A percentile compares a stretch with the other conserved stretches of the same genome.
These are phyloP conservation scores for Penicillium brevicompactum DNA, from an alignment of 2,329 filamentous ascomycete genomes.

Conservation along the genomic window DNA sequence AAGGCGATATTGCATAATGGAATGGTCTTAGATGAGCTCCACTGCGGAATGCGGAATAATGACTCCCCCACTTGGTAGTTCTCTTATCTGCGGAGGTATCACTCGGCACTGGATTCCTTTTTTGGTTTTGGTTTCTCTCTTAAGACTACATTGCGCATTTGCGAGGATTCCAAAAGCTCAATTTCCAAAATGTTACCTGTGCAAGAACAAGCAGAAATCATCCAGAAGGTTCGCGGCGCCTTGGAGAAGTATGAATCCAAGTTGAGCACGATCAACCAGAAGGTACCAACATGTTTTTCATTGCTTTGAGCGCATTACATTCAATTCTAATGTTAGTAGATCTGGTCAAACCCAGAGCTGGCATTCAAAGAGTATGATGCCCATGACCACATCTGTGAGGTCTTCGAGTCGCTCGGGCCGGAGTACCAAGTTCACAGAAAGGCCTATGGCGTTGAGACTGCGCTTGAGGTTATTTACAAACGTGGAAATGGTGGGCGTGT, in stretches of 20 bases:
- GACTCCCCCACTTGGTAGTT: background rate
- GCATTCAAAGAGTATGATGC: constrained; percentile 19
- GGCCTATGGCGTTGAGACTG: constrained; percentile 14
- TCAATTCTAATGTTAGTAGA: constrained; percentile 2
- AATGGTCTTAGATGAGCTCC: background rate
- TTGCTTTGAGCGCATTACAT: too few species aligned
- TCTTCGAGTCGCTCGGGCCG: constrained; percentile 14
- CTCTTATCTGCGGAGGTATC: background rate
- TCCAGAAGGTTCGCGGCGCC: constrained; percentile 8
- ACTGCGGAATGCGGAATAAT: constrained; percentile 15
- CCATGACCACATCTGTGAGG: constrained; percentile 16
- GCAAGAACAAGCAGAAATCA: constrained; percentile 7
- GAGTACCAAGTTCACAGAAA: constrained; percentile 15
- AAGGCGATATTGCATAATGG: constrained; percentile 1
- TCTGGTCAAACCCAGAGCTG: constrained; percentile 20
- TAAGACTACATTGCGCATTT: background rate
- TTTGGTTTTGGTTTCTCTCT: background rate
- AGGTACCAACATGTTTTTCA: constrained; percentile 1
- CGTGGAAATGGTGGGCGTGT: constrained; percentile 34
- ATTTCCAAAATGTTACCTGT: constrained; percentile 1
- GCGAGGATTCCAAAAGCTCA: background rate
- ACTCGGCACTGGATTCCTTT: constrained; percentile 10
- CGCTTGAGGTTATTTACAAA: constrained; percentile 12
- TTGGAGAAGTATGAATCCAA: constrained; percentile 20
- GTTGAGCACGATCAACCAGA: constrained; percentile 25